A percentile compares a stretch with the other conserved stretches of the same genome.
phyloP scores from a whole-genome alignment of 176 grass and related monocot species.

The Oropetium thomaeum region DNA sequence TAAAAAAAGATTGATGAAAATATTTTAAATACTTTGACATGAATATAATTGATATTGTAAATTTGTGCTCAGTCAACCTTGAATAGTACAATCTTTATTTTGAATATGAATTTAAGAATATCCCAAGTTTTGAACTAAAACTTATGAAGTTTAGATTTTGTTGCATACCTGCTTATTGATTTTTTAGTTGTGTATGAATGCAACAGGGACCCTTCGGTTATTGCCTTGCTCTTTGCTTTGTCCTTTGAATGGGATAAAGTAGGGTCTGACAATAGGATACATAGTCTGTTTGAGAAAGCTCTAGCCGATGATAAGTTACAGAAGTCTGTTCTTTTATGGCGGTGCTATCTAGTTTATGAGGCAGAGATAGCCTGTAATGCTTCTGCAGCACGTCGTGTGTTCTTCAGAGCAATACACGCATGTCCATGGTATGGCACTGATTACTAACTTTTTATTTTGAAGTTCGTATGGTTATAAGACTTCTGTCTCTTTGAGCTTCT shows the following conservation, averaged over 20 bases:
- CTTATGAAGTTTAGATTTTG: background rate
- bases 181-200: conserved; percentile 4
- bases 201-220: conserved; percentile 72
- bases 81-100: background rate
- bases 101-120: conserved; percentile 1
- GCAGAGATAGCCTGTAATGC: conserved; percentile 60
- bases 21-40: background rate
- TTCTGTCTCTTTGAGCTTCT: background rate
- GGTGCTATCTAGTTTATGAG: conserved; percentile 83
- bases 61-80: background rate
- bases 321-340: conserved; percentile 91
- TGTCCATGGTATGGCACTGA: conserved; percentile 72
- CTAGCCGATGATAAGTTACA: conserved; percentile 77
- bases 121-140: background rate
- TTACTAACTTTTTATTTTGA: background rate
- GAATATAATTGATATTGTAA: background rate
- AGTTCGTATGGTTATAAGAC: background rate
- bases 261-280: conserved; percentile 83
- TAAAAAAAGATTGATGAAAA: background rate
- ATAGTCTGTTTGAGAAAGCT: conserved; percentile 89
- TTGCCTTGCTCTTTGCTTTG: conserved; percentile 73
- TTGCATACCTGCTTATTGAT: conserved; percentile 22
- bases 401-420: conserved; percentile 98
- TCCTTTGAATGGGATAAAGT: conserved; percentile 77
- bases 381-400: conserved; percentile 69